Percentiles rank a stretch among this genome's conserved stretches.
These are phyloP conservation scores for Elsinoe necatrix DNA, from an alignment of 2,329 filamentous ascomycete species.

Conservation along the genomic window DNA sequence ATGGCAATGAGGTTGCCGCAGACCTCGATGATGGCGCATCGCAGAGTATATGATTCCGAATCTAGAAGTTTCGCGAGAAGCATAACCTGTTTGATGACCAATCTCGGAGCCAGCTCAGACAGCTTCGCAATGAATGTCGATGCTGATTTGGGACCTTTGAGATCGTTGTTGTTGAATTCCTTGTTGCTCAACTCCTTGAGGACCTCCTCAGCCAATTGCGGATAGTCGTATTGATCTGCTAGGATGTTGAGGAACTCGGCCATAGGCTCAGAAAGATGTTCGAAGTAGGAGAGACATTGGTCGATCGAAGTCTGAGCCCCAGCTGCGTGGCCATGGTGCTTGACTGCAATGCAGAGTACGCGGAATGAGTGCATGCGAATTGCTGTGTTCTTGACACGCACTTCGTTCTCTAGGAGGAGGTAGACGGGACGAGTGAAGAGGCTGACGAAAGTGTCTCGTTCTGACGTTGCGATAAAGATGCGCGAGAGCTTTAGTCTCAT, in stretches of 20 bases:
- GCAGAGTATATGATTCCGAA: constrained; percentile 91
- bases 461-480: constrained; percentile 92
- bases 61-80: constrained; percentile 89
- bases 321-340: constrained; percentile 95
- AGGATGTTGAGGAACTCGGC: constrained; percentile 95
- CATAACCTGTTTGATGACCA: constrained; percentile 97
- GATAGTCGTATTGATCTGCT: constrained; percentile 94
- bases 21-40: constrained; percentile 90
- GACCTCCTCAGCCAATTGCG: constrained; percentile 88
- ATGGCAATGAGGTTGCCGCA: constrained; percentile 91
- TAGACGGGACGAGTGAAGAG: constrained; percentile 90
- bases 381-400: constrained; percentile 75
- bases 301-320: constrained; percentile 98
- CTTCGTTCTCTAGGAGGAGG: constrained; percentile 86
- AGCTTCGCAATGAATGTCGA: constrained; percentile 89
- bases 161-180: constrained; percentile 95
- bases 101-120: constrained; percentile 79
- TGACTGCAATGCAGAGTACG: constrained; percentile 89
- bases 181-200: constrained; percentile 92
- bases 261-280: constrained; percentile 98
- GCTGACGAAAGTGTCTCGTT: constrained; percentile 88
- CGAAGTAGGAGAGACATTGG: constrained; percentile 95
- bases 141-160: constrained; percentile 89
- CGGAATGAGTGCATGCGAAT: constrained; percentile 98
- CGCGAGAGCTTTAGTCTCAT: constrained; percentile 84